Base-by-base conservation (phyloP, 2,329 filamentous ascomycete genomes). In the Lomentospora prolificans region DNA sequence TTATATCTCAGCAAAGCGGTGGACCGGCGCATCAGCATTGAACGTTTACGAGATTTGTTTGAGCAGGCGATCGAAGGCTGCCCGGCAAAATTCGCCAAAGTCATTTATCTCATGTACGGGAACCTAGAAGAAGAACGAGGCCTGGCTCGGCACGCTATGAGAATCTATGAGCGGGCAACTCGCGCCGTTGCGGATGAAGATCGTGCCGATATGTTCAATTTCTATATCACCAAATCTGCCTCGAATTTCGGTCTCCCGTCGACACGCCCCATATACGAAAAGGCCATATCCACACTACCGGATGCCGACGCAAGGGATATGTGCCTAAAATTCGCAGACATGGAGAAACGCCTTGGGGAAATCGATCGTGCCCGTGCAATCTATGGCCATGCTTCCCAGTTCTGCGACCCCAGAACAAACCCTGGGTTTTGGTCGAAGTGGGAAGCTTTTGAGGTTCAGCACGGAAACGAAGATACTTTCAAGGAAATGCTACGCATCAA, bases 401-500 rank as follows among this genome's bases (percentile, higher is more conserved):
- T 97, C 71, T 96, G 90, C 72, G 95, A 99, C 69, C 94, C 94
- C 7, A 80, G 95, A 55, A 95, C 90, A 12, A 90, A 89, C 62
- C 85, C 88, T 6, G 84, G 81, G 14, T 99, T 97, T 73, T 99
- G 95, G 95, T 80, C 85, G 63, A 95, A 92, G 69, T 99, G 94
- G 94, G 94, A 99, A 70, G 80, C 85, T 55, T 99, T 99, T 70
- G 95, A 99, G 71, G 90, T 97, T 22, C 88, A 95, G 68, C 94
- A 99, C 66, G 94, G 94, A 61, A 99, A 99, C 72, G 95, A 99
- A 69, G 94, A 99, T 69, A 99, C 95, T 0, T 99, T 95, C 79
- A 96, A 96, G 75, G 94, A 99, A 69, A 99, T 99, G 94, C 78
- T 97, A 60, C 86, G 94, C 28, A 90, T 99, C 76, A 99, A 97